Conservation (phyloP, 2,329 filamentous ascomycete species). For the Fusarium xyrophilum region DNA sequence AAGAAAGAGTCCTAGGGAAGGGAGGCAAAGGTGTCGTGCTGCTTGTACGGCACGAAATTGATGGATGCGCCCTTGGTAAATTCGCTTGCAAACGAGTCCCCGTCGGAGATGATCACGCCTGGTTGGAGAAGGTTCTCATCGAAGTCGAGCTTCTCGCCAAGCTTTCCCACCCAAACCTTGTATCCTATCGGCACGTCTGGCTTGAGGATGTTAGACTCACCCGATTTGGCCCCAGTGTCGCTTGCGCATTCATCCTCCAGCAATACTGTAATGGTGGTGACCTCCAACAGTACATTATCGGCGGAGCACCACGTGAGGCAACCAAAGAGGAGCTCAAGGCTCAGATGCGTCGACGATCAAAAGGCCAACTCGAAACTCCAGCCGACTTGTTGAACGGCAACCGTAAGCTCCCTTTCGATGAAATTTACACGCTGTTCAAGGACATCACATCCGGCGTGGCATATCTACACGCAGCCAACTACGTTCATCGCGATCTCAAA, state of each 20-base stretch:
- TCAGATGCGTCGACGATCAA: slow-evolving; percentile 81
- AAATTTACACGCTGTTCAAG: slow-evolving; percentile 96
- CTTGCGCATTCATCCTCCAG: slow-evolving; percentile 95
- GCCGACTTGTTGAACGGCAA: slow-evolving; percentile 53
- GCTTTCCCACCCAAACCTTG: slow-evolving; percentile 91
- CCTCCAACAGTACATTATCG: slow-evolving; percentile 84
- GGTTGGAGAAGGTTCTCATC: slow-evolving; percentile 91
- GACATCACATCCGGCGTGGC: slow-evolving; percentile 93
- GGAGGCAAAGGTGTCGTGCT: slow-evolving; percentile 95
- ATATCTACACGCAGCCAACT: slow-evolving; percentile 88
- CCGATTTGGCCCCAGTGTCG: slow-evolving; percentile 87
- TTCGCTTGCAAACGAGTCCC: slow-evolving; percentile 98
- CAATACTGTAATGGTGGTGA: slow-evolving; percentile 97
- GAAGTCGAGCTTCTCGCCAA: slow-evolving; percentile 93
- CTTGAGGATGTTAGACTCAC: slow-evolving; percentile 86
- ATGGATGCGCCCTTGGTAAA: slow-evolving; percentile 84
- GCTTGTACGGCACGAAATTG: slow-evolving; percentile 90
- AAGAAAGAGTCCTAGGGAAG: slow-evolving; percentile 83
- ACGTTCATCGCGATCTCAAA: slow-evolving; percentile 95
- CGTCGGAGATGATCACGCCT: slow-evolving; percentile 91
- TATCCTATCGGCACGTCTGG: slow-evolving; percentile 98
- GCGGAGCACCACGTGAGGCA: slow-evolving; percentile 65
- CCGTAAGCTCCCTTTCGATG: slow-evolving; percentile 72
- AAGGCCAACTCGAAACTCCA: slow-evolving; percentile 72
- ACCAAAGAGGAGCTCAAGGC: slow-evolving; percentile 90